Evolutionary conservation across 2,329 filamentous ascomycete genomes (phyloP), one percentile per base, ranked within the genome.

Genomic region (Beauveria sp.): DNA sequence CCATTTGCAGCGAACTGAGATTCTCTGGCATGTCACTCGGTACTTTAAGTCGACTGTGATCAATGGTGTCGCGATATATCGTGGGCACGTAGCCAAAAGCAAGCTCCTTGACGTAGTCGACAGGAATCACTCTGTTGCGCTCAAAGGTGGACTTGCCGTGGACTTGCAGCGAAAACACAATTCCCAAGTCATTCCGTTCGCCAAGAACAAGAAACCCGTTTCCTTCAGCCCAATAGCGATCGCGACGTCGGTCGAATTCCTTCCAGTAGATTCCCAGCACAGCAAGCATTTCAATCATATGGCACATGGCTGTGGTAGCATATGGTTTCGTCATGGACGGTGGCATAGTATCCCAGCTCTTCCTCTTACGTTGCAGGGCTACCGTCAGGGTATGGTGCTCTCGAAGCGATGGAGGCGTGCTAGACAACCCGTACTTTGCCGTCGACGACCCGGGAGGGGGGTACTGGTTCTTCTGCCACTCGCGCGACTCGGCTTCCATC

Each of bases 251-350:
- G 65, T 84, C 79, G 65, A 85, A 85, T 59, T 81, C 79, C 64
- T 80, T 82, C 83, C 83, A 86, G 69, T 86, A 78, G 8, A 86
- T 75, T 8, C 83, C 81, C 18, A 84, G 71, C 62, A 80, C 78
- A 5, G 79, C 79, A 28, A 80, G 75, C 63, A 84, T 79, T 72
- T 84, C 81, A 34, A 84, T 70, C 3, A 83, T 69, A 64, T 84
- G 81, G 60, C 78, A 82, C 63, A 84, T 80, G n/a, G 81, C 80
- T 0, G 78, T 82, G 0, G 79, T 83, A 3, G 79, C 80, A 55
- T 81, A 83, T 0, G 80, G 80, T 42, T 78, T 78, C 42, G 72
- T 75, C 55, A 82, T 68, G 38, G 72, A 72, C 1, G 72, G 60
- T 1, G 80, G 80, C 78, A 83, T 82, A 1, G 75, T 81, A 64